phyloP scores from a whole-genome alignment of 2,329 filamentous ascomycete species.

The Claviceps pazoutovae region DNA sequence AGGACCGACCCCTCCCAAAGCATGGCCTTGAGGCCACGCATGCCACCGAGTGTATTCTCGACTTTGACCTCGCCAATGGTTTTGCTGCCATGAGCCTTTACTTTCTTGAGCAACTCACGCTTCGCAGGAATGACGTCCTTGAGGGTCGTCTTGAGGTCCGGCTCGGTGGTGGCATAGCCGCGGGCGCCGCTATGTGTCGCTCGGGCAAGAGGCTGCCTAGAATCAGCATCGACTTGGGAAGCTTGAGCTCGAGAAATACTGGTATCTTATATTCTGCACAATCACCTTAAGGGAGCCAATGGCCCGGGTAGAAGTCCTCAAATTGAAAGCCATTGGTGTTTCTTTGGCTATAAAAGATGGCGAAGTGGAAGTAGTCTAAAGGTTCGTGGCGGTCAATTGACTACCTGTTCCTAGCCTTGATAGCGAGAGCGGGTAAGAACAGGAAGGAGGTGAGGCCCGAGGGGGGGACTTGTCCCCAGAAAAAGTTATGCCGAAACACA shows the following conservation, averaged over 20 bases:
- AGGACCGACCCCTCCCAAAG: slow-evolving; percentile 97
- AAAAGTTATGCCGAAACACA: background rate
- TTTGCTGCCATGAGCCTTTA: slow-evolving; percentile 74
- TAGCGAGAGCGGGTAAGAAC: background rate
- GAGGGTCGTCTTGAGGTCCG: slow-evolving; percentile 78
- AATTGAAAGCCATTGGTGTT: slow-evolving; percentile 47
- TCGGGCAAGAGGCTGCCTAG: slow-evolving; percentile 11
- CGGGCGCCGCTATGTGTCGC: slow-evolving; percentile 25
- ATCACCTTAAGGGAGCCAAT: slow-evolving; percentile 49
- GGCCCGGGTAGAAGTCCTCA: slow-evolving; percentile 47
- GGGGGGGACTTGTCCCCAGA: background rate
- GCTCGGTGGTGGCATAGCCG: slow-evolving; percentile 65
- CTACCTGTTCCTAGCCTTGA: background rate
- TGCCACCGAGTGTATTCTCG: slow-evolving; percentile 86
- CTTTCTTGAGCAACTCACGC: slow-evolving; percentile 82
- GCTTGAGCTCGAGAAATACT: background rate
- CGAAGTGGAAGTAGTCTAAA: slow-evolving; percentile 1
- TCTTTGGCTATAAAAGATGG: background rate
- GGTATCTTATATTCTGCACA: slow-evolving; percentile 8
- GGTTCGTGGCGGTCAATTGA: slow-evolving; percentile 2
- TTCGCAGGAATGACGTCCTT: slow-evolving; percentile 78
- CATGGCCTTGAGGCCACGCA: slow-evolving; percentile 96
- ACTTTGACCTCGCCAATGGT: slow-evolving; percentile 86
- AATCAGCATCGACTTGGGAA: background rate
- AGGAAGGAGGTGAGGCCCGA: background rate